Conservation (phyloP, 768 basidiomycete genomes). For the Lactarius sp. region DNA sequence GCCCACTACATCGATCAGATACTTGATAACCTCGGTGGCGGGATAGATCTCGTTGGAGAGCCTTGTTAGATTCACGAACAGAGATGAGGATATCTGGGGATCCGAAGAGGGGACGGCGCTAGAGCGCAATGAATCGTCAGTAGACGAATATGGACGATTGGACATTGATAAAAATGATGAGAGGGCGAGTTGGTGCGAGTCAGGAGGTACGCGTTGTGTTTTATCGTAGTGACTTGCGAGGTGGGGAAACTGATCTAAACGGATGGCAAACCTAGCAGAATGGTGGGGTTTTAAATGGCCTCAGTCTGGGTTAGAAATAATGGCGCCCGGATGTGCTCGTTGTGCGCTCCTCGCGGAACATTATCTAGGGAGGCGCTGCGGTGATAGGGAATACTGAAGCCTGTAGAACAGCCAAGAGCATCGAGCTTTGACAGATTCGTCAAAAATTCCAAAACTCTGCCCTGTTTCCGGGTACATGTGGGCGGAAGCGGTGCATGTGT, state of each 20-base stretch:
- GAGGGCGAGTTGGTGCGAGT: not conserved
- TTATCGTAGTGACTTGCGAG: not conserved
- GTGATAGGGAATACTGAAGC: not conserved
- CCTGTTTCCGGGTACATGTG: not conserved
- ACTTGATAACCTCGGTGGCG: conserved; percentile 25
- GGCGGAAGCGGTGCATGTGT: not conserved
- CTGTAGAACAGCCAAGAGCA: not conserved
- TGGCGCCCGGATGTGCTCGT: not conserved
- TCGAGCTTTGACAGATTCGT: too few species aligned
- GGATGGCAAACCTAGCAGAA: conserved; percentile 9
- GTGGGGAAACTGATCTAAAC: not conserved
- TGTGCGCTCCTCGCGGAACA: conserved; percentile 5
- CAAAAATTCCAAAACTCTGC: not conserved
- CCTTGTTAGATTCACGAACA: not conserved
- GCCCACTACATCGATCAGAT: conserved; percentile 20
- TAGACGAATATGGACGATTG: not conserved
- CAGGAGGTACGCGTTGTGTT: not conserved
- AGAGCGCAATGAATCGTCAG: not conserved
- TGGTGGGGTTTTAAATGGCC: not conserved
- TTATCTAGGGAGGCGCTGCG: not conserved
- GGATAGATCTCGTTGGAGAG: conserved; percentile 8
- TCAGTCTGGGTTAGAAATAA: conserved; percentile 12
- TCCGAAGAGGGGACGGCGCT: not conserved
- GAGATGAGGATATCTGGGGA: not conserved
- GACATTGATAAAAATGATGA: not conserved